phyloP scores from a whole-genome alignment of 2,329 filamentous ascomycete genomes.

The Exophiala dermatitidis region DNA sequence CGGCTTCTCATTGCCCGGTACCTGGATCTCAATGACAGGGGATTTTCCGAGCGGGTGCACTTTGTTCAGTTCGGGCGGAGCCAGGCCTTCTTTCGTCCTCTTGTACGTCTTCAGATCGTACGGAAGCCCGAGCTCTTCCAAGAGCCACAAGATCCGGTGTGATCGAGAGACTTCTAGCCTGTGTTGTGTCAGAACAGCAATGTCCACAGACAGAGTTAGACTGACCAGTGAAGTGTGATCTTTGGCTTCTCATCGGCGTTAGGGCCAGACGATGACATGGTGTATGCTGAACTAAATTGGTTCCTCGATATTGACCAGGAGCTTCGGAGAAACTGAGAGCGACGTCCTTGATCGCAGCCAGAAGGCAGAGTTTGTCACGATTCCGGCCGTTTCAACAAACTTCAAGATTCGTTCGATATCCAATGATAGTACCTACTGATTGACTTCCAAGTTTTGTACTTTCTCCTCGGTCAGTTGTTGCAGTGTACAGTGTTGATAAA shows the following conservation, averaged over 20 bases:
- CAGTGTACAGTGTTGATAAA: no score
- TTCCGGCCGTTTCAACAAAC: no score
- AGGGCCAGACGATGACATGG: slow-evolving; percentile 4
- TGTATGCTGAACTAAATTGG: neutral
- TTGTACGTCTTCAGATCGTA: slow-evolving; percentile 78
- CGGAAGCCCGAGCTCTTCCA: slow-evolving; percentile 70
- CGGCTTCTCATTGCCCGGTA: slow-evolving; percentile 40
- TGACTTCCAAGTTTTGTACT: no score
- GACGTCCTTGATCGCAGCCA: no score
- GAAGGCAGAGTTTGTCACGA: no score
- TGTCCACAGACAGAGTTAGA: neutral
- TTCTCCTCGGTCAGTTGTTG: no score
- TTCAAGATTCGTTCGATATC: no score
- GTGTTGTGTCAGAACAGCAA: slow-evolving; percentile 2
- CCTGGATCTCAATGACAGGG: slow-evolving; percentile 63
- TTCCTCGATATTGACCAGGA: neutral
- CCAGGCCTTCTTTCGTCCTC: slow-evolving; percentile 57
- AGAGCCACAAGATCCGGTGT: slow-evolving; percentile 76
- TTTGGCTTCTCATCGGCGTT: slow-evolving; percentile 32
- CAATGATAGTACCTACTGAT: no score
- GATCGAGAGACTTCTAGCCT: slow-evolving; percentile 80
- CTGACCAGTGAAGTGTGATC: slow-evolving; percentile 59
- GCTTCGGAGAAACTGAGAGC: neutral
- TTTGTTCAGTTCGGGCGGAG: slow-evolving; percentile 66
- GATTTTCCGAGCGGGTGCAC: slow-evolving; percentile 84